A percentile compares a stretch with the other conserved stretches of the same genome.
phyloP scores from a whole-genome alignment of 2,329 filamentous ascomycete species.

The Colletotrichum sp. region DNA sequence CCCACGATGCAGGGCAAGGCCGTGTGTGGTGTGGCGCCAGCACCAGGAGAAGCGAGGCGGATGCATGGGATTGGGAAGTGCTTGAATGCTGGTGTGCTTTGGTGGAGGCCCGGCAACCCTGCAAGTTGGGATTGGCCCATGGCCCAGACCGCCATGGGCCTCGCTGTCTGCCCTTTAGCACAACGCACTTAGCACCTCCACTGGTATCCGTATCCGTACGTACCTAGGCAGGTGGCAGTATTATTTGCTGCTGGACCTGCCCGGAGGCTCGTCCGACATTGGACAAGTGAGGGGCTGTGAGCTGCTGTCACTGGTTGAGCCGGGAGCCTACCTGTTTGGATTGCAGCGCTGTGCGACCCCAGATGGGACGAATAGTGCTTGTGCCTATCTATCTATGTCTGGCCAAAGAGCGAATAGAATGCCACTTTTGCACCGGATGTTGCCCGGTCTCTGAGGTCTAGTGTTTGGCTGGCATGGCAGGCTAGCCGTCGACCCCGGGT shows the following conservation, averaged over 20 bases:
- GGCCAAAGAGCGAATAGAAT: neutral
- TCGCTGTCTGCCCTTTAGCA: neutral
- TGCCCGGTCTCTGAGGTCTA: neutral
- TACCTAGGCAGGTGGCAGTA: too few relatives aligned
- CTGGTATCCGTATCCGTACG: neutral
- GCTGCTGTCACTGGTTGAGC: neutral
- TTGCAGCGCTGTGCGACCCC: neutral
- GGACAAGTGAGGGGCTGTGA: neutral
- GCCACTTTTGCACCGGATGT: neutral
- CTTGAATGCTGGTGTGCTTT: neutral
- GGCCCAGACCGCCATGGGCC: constrained; percentile 2
- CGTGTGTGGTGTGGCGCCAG: neutral
- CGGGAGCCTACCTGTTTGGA: neutral
- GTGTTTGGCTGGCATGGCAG: neutral
- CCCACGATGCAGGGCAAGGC: constrained; percentile 9
- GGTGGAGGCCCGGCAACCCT: neutral
- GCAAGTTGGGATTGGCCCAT: neutral
- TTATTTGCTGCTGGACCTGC: neutral
- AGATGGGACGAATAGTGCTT: neutral
- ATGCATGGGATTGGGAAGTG: neutral
- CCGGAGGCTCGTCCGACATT: neutral
- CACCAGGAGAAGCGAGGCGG: neutral
- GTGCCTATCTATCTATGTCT: neutral
- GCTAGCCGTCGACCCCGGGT: neutral
- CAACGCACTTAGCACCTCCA: neutral